Evolutionary conservation across 148 eudicot species (phyloP), one percentile per base, ranked within the genome.

Genomic region (Camellia sinensis): DNA sequence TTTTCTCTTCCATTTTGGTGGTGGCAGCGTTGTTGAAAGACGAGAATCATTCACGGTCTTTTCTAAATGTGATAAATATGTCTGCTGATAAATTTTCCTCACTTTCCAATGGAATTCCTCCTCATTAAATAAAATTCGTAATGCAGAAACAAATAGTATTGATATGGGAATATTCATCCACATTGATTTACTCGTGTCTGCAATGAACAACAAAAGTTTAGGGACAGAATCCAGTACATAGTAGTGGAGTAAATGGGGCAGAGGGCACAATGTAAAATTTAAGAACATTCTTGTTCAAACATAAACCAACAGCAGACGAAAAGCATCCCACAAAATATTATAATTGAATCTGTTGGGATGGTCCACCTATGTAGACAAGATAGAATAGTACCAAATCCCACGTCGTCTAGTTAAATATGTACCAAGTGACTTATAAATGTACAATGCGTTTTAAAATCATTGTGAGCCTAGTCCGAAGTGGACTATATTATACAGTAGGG

Each of bases 161-260:
- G 98, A 89, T 82, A 95, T 84, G 40, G 97, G 98, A 22, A 95
- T 53, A 82, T 95, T 95, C 97, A 90, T 95, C 95, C 93, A 92
- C 96, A 95, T 95, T 78, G 97, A 93, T 85, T 91, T 95, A 87
- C 97, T 93, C 70, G 97, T 93, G 75, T 95, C 98, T 95, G 92
- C 90, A 89, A 46, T 77, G 19, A 61, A 69, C 29, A 66, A 37
- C 70, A 66, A 40, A 29, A 40, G 70, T 66, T 40, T 11, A 66
- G 43, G 3, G 37, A 29, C 70, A 6, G 44, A 40, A 66, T 3
- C 12, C 15, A 13, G 70, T 66, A 45, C 70, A 66, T 8, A 14
- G 37, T 6, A 63, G 11, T 21, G 9, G 2, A 63, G 21, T 5
- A 63, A 63, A 63, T 63, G 67, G 67, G 37, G 37, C 10, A 13